Percentiles rank a stretch among this genome's conserved stretches.
phyloP scores from a whole-genome alignment of 768 basidiomycete species.

The Podaxis rugospora region DNA sequence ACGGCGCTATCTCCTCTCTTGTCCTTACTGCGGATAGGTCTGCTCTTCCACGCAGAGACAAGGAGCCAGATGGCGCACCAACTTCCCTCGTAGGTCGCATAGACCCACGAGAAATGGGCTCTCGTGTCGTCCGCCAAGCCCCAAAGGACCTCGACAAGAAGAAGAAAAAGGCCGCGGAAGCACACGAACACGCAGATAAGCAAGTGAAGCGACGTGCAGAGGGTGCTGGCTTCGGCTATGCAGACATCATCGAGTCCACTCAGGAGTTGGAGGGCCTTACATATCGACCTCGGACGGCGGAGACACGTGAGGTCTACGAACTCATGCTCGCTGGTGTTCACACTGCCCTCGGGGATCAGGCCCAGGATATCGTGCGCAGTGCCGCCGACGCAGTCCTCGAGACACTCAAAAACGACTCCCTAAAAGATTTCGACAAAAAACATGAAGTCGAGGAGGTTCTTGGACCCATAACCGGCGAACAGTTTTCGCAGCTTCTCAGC shows the following conservation, averaged over 20 bases:
- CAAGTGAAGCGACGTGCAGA: slow-evolving; percentile 60
- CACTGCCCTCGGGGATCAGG: slow-evolving; percentile 84
- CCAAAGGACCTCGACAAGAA: slow-evolving; percentile 92
- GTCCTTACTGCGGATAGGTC: slow-evolving; percentile 91
- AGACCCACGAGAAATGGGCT: slow-evolving; percentile 89
- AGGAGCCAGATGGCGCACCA: slow-evolving; percentile 95
- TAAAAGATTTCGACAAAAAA: slow-evolving; percentile 98
- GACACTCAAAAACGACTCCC: slow-evolving; percentile 77
- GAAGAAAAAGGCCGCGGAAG: slow-evolving; percentile 77
- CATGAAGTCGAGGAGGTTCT: slow-evolving; percentile 83
- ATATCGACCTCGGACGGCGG: slow-evolving; percentile 90
- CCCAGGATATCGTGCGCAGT: slow-evolving; percentile 92
- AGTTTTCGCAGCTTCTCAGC: slow-evolving; percentile 77
- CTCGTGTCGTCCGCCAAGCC: slow-evolving; percentile 74
- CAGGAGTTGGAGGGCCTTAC: slow-evolving; percentile 89
- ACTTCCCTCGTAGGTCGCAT: slow-evolving; percentile 91
- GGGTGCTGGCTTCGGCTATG: slow-evolving; percentile 64
- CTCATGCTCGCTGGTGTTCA: slow-evolving; percentile 84
- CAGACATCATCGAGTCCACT: slow-evolving; percentile 88
- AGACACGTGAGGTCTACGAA: slow-evolving; percentile 93
- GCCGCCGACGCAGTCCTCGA: slow-evolving; percentile 93
- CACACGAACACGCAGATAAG: slow-evolving; percentile 54
- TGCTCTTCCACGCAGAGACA: slow-evolving; percentile 78
- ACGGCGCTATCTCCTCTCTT: slow-evolving; percentile 90
- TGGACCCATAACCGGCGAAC: slow-evolving; percentile 60